Percentiles rank a stretch among this genome's conserved stretches.
These are phyloP conservation scores for Apiospora kogelbergensis DNA, from an alignment of 2,329 filamentous ascomycete species.

Conservation along the genomic window DNA sequence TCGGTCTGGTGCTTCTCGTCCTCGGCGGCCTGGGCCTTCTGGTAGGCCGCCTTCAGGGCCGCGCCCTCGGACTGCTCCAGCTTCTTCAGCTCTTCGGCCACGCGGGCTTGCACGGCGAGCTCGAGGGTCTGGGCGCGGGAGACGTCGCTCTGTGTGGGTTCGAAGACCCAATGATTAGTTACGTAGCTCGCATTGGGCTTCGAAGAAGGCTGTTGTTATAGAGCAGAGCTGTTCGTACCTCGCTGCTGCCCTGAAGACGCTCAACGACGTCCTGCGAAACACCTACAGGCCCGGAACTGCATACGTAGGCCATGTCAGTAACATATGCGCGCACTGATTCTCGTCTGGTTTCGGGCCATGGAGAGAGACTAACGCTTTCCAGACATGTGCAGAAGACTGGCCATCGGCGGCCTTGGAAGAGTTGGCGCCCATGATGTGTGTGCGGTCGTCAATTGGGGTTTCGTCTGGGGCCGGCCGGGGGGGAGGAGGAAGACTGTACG, in stretches of 20 bases:
- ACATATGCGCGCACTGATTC: constrained; percentile 7
- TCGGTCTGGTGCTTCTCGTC: constrained; percentile 28
- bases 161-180: background rate
- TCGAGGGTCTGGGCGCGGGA: constrained; percentile 82
- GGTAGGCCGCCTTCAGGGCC: constrained; percentile 67
- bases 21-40: constrained; percentile 44
- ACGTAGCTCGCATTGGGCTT: background rate
- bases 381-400: constrained; percentile 40
- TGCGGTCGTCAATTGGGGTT: constrained; percentile 27
- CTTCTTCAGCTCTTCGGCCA: constrained; percentile 79
- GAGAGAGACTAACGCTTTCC: constrained; percentile 53
- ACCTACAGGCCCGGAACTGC: constrained; percentile 46
- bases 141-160: constrained; percentile 70
- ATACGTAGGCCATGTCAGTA: constrained; percentile 14
- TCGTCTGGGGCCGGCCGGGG: background rate
- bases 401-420: constrained; percentile 53
- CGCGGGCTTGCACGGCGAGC: constrained; percentile 84
- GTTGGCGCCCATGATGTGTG: constrained; percentile 54
- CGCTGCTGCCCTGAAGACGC: constrained; percentile 77
- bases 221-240: constrained; percentile 56
- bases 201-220: background rate
- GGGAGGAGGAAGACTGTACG: background rate
- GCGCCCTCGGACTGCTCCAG: constrained; percentile 70
- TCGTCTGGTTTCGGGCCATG: background rate
- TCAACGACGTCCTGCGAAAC: constrained; percentile 82